phyloP scores from a whole-genome alignment of 176 grass and related monocot genomes.

The maize (Zea mays) region DNA sequence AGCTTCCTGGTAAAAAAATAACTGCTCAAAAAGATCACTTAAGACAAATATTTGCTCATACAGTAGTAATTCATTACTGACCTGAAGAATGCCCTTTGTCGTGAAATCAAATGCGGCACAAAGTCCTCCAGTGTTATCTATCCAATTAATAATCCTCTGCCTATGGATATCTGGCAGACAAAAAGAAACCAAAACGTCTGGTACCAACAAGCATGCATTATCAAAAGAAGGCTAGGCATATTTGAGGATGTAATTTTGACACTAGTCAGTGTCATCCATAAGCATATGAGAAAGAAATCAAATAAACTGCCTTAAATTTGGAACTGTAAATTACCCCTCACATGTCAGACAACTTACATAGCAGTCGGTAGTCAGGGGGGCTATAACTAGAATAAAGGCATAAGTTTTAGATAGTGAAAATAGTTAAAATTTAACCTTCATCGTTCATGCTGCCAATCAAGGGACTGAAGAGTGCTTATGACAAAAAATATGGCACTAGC shows the following conservation, averaged over 20 bases:
- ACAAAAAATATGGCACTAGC: not conserved
- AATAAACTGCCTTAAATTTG: conserved; percentile 3
- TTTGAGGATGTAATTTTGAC: conserved; percentile 3
- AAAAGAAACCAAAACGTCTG: not conserved
- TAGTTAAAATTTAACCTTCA: not conserved
- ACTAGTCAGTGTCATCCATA: not conserved
- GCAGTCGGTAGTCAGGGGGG: too few species aligned
- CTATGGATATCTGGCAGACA: conserved; percentile 68
- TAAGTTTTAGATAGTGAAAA: not conserved
- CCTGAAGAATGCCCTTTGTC: conserved; percentile 96
- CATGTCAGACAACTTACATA: conserved; percentile 6
- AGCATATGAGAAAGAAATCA: not conserved
- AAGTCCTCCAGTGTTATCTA: conserved; percentile 68
- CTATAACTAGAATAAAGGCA: too few species aligned
- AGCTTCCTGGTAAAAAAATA: conserved; percentile 61
- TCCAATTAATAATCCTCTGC: conserved; percentile 88
- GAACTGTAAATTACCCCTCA: not conserved
- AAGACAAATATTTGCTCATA: conserved; percentile 15
- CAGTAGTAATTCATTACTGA: conserved; percentile 38
- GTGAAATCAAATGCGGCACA: conserved; percentile 94
- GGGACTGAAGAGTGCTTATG: not conserved
- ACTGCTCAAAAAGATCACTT: conserved; percentile 15
- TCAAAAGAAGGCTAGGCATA: not conserved
- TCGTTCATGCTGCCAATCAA: conserved; percentile 3
- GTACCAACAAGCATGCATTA: not conserved